Percentiles rank a stretch among this genome's conserved stretches.
Evolutionary conservation across 1,284 basidiomycete genomes (phyloP).

Genomic region (Puccinia triticina): DNA sequence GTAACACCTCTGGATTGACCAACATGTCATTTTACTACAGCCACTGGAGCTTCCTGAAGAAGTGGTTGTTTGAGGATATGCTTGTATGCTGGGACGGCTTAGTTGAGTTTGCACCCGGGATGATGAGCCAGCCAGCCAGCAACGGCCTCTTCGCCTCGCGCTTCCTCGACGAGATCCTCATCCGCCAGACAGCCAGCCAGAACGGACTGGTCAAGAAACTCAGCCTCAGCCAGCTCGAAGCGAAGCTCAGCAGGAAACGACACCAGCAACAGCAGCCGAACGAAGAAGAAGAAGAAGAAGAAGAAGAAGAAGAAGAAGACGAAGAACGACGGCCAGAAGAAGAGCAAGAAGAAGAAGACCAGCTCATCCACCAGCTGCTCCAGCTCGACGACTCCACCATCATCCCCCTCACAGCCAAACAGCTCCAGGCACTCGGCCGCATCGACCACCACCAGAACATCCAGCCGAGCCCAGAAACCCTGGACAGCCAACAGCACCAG

Average conservation of each 20-base stretch:
- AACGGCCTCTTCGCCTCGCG: neutral
- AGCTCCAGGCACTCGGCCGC: neutral
- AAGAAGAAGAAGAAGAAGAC: too few species aligned
- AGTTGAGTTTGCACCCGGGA: too few species aligned
- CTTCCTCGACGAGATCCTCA: neutral
- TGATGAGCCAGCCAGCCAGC: neutral
- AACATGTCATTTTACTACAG: too few species aligned
- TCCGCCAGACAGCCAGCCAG: neutral
- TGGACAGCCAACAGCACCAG: neutral
- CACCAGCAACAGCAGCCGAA: constrained; percentile 1
- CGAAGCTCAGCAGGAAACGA: neutral
- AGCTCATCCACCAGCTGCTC: neutral
- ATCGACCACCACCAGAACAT: neutral
- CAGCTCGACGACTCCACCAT: neutral
- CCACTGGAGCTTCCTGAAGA: too few species aligned
- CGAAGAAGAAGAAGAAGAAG: too few species aligned
- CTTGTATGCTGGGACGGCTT: too few species aligned
- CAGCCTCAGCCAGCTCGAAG: neutral
- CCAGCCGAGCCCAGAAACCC: neutral
- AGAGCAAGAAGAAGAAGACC: too few species aligned
- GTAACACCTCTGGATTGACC: too few species aligned
- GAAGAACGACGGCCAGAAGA: too few species aligned
- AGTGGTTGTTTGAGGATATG: too few species aligned
- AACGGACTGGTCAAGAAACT: constrained; percentile 7
- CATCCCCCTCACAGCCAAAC: neutral